Base-by-base conservation (phyloP, 1,139 yeast species). In the Kodamaea ohmeri region DNA sequence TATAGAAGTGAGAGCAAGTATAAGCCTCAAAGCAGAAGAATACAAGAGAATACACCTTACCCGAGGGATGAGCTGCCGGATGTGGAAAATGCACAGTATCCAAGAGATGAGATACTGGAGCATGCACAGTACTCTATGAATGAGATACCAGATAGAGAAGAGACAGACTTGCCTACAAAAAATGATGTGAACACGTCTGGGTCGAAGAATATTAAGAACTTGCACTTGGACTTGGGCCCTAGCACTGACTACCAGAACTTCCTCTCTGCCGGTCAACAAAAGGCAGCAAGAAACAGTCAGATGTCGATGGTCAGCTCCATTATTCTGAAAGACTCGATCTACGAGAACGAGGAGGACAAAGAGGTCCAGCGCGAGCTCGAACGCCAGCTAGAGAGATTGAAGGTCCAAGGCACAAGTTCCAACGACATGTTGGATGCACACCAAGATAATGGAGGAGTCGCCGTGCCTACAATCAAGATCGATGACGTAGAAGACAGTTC, bases 221-320 rank as follows among this genome's bases (percentile, higher is more conserved):
- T 66, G 36, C 58, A 52, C 9, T 56, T 64, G 32, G 52, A 61
- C 40, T 51, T 65, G 38, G 32, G 30, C 24, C 43, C 53, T 35
- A 52, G 47, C 38, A 51, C 44, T 16, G 70, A 67, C 33, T 65
- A 62, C 41, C 61, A 64, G 32, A 48, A 52, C n/a, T 64, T 61
- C 41, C 55, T 66, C 39, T 47, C 45, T 1, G 41, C 47, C 5
- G 42, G 41, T 33, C 29, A 38, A 29, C 13, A 35, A 18, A 34
- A 36, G 6, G 28, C 30, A 13, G 45, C 37, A n/a, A 45, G 70
- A 45, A 51, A 56, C 30, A 64, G 71, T 43, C 71, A 65, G 37
- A 44, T 65, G 18, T 69, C 75, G 8, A 70, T 66, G 61, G 71
- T 69, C 5, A 67, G 73, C 44, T 70, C 75, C 0, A 65, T 70